Conservation (phyloP, 345 rosid species). For the Abelmoschus esculentus region DNA sequence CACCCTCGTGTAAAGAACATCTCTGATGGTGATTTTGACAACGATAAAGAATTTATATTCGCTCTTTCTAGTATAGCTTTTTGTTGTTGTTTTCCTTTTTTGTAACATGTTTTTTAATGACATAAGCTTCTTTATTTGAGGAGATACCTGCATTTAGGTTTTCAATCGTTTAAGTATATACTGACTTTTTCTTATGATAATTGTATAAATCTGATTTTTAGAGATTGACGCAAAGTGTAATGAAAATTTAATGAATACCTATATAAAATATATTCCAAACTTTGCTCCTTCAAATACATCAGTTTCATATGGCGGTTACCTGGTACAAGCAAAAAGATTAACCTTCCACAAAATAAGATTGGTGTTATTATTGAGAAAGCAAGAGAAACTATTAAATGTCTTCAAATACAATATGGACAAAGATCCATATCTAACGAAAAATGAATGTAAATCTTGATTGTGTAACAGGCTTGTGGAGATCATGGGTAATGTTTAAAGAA, state of each 20-base stretch:
- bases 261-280: conserved; percentile 42
- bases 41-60: conserved; percentile 48
- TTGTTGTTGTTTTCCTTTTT: neutral
- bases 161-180: neutral
- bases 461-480: conserved; percentile 68
- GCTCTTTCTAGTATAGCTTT: conserved; percentile 29
- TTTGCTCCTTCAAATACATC: conserved; percentile 53
- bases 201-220: neutral
- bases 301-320: conserved; percentile 55
- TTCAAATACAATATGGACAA: conserved; percentile 88
- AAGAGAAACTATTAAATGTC: conserved; percentile 93
- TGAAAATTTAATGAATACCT: conserved; percentile 27
- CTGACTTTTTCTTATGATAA: neutral
- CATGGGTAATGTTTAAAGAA: conserved; percentile 72
- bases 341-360: conserved; percentile 84
- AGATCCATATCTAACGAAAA: conserved; percentile 94
- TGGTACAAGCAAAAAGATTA: conserved; percentile 76
- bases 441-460: conserved; percentile 81
- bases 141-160: neutral
- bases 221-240: neutral
- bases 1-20: conserved; percentile 78
- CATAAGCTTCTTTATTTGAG: neutral
- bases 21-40: conserved; percentile 43
- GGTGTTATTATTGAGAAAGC: conserved; percentile 97
- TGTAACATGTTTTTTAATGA: neutral